These are phyloP conservation scores for Diaporthe sp. DNA, from an alignment of 2,329 filamentous ascomycete genomes.

Conservation along the genomic window DNA sequence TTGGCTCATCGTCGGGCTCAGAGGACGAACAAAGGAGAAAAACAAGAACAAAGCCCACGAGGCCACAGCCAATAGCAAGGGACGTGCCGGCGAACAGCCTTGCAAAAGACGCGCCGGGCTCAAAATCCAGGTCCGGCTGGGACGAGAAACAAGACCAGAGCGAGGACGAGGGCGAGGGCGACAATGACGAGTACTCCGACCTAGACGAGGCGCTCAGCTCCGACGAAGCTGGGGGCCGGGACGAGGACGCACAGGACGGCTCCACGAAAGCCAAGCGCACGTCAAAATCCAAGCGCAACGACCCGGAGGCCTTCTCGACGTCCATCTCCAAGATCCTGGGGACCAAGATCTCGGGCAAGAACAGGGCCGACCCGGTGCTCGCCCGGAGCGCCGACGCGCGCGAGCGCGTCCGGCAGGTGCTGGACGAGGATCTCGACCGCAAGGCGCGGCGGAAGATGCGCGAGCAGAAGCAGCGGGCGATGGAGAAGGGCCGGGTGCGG, in stretches of 20 bases:
- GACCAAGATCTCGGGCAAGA: slow-evolving; percentile 86
- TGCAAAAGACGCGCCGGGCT: slow-evolving; percentile 49
- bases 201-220: slow-evolving; percentile 52
- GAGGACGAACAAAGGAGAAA: slow-evolving; percentile 52
- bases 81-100: slow-evolving; percentile 47
- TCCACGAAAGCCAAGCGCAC: slow-evolving; percentile 47
- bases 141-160: slow-evolving; percentile 30
- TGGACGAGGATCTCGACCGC: slow-evolving; percentile 83
- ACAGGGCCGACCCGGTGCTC: slow-evolving; percentile 91
- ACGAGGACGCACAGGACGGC: slow-evolving; percentile 56
- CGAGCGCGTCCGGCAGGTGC: slow-evolving; percentile 78
- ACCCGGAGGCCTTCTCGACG: slow-evolving; percentile 90
- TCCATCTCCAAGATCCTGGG: slow-evolving; percentile 94
- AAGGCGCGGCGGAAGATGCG: slow-evolving; percentile 85
- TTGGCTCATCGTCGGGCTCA: slow-evolving; percentile 53
- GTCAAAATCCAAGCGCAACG: slow-evolving; percentile 85
- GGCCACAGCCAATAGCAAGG: slow-evolving; percentile 43
- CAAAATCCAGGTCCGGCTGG: slow-evolving; percentile 23
- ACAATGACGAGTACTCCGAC: slow-evolving; percentile 55
- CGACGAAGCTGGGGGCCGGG: slow-evolving; percentile 43
- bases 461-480: slow-evolving; percentile 81
- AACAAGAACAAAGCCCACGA: slow-evolving; percentile 43
- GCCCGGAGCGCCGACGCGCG: slow-evolving; percentile 83
- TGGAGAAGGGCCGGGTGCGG: slow-evolving; percentile 89
- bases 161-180: slow-evolving; percentile 50